These are phyloP conservation scores for Stemphylium vesicarium DNA, from an alignment of 2,329 filamentous ascomycete species.

Conservation along the genomic window DNA sequence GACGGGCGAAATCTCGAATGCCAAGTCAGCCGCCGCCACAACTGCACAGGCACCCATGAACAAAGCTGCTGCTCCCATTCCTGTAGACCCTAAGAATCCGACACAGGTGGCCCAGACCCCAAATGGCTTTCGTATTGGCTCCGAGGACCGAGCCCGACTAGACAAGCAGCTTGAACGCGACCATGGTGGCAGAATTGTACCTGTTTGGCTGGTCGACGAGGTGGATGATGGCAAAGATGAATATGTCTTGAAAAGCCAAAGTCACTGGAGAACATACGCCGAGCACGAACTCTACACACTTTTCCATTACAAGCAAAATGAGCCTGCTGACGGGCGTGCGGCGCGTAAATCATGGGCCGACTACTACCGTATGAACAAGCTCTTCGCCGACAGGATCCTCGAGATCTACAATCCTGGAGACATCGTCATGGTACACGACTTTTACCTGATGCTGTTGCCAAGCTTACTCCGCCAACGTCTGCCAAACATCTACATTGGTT, in stretches of 20 bases:
- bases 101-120: constrained; percentile 63
- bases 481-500: constrained; percentile 90
- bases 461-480: constrained; percentile 85
- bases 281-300: constrained; percentile 91
- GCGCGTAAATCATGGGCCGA: constrained; percentile 88
- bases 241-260: constrained; percentile 79
- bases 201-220: constrained; percentile 88
- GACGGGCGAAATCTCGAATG: constrained; percentile 76
- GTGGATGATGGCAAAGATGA: constrained; percentile 71
- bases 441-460: constrained; percentile 88
- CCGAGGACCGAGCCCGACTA: constrained; percentile 72
- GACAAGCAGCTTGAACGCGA: constrained; percentile 76
- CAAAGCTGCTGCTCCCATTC: constrained; percentile 79
- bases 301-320: constrained; percentile 95
- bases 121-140: constrained; percentile 74
- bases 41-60: constrained; percentile 64
- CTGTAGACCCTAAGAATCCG: constrained; percentile 67
- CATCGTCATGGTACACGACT: constrained; percentile 91
- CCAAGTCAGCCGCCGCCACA: constrained; percentile 31
- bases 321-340: constrained; percentile 81
- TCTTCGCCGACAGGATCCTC: constrained; percentile 88
- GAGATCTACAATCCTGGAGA: constrained; percentile 92
- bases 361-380: constrained; percentile 90
- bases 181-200: constrained; percentile 78
- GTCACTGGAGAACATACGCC: constrained; percentile 86